phyloP scores from a whole-genome alignment of 1,284 basidiomycete species.

The Rhodotorula sp. region DNA sequence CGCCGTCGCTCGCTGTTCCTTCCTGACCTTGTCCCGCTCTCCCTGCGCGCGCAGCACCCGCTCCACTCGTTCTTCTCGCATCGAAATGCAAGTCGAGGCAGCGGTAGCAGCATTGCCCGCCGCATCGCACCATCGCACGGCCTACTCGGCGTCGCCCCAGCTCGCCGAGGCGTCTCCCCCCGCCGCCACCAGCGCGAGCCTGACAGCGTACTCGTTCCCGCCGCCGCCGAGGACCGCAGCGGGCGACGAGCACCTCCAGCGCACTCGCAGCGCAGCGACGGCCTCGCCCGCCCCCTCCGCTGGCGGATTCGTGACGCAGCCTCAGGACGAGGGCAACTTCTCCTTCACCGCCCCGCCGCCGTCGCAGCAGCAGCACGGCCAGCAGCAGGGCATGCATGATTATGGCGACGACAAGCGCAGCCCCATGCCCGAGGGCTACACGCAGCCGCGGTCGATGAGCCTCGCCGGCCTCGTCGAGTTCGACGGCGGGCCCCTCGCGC shows the following conservation, averaged over 20 bases:
- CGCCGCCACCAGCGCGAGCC: no score
- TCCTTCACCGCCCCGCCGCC: not conserved
- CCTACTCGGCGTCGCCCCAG: no score
- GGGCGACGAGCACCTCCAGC: constrained; percentile 3
- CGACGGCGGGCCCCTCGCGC: not conserved
- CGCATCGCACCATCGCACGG: no score
- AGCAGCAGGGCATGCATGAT: no score
- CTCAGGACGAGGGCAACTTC: not conserved
- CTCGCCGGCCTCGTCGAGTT: not conserved
- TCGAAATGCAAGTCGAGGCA: no score
- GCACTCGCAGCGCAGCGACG: not conserved
- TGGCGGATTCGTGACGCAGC: not conserved
- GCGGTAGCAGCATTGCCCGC: no score
- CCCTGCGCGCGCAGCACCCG: no score
- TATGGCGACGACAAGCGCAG: not conserved
- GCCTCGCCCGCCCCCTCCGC: not conserved
- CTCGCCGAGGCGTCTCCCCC: no score
- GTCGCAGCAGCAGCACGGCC: not conserved
- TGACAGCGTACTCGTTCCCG: not conserved
- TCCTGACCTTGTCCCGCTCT: no score
- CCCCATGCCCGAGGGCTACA: not conserved
- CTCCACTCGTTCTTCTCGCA: no score
- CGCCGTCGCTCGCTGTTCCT: no score
- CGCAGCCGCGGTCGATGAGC: constrained; percentile 17
- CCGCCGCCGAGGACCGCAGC: not conserved